These are phyloP conservation scores for Rhodotorula sp. DNA, from an alignment of 1,284 basidiomycete species.

Conservation along the genomic window DNA sequence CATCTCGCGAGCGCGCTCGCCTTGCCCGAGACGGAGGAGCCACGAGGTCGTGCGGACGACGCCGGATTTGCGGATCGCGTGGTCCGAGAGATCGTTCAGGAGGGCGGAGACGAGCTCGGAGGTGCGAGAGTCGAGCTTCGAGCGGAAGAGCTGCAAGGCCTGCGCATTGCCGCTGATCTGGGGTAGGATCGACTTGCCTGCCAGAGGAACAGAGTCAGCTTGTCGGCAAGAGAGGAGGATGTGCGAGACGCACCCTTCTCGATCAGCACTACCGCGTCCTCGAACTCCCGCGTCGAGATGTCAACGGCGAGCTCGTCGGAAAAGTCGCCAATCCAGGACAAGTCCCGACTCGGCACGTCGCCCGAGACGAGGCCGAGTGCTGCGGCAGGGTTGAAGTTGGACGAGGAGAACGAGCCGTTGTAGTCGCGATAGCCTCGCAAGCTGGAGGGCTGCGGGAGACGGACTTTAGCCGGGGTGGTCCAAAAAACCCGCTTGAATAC, in stretches of 20 bases:
- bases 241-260: conserved; percentile 64
- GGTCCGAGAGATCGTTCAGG: conserved; percentile 68
- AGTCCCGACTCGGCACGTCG: conserved; percentile 63
- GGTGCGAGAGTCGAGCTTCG: conserved; percentile 68
- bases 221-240: conserved; percentile 23
- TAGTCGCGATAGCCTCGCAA: conserved; percentile 27
- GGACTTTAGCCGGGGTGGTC: neutral
- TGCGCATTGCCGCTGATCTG: conserved; percentile 49
- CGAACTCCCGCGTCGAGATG: conserved; percentile 86
- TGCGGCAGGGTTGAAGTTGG: conserved; percentile 38
- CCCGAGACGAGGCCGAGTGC: conserved; percentile 43
- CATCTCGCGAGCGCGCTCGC: conserved; percentile 73
- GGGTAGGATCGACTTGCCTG: conserved; percentile 39
- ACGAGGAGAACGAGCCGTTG: conserved; percentile 26
- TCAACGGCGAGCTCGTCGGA: conserved; percentile 87
- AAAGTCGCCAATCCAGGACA: conserved; percentile 83
- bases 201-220: neutral
- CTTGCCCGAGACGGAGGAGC: conserved; percentile 71
- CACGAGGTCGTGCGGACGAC: conserved; percentile 70
- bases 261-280: conserved; percentile 75
- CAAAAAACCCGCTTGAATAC: neutral
- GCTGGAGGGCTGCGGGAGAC: conserved; percentile 8
- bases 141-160: conserved; percentile 46
- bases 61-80: conserved; percentile 72
- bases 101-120: conserved; percentile 70